A percentile compares a stretch with the other conserved stretches of the same genome.
Conservation (phyloP, 2,329 filamentous ascomycete genomes). For the Biscogniauxia sp. region DNA sequence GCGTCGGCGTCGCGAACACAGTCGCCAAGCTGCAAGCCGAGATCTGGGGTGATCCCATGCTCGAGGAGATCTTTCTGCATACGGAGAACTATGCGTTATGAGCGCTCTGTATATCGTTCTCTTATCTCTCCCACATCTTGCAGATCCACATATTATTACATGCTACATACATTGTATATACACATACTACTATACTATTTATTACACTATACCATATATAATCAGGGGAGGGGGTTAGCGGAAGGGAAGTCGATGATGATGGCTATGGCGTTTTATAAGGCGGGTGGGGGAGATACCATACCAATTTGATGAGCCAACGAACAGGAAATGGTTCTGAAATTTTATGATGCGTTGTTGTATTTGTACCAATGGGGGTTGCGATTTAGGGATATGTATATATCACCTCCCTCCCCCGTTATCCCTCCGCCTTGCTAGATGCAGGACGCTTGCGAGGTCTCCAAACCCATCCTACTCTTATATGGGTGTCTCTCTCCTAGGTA, state of each 20-base stretch:
- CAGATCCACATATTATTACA: neutral
- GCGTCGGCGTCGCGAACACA: conserved; percentile 81
- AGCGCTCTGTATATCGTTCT: conserved; percentile 18
- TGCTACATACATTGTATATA: conserved; percentile 1
- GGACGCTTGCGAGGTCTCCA: too few species aligned
- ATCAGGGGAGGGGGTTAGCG: neutral
- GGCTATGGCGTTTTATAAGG: neutral
- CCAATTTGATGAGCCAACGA: too few species aligned
- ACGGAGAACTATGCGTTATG: conserved; percentile 92
- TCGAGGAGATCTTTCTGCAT: conserved; percentile 91
- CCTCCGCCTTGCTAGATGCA: too few species aligned
- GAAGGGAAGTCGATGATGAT: neutral
- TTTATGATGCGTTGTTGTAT: neutral
- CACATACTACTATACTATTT: neutral
- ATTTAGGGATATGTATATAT: too few species aligned
- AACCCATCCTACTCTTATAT: too few species aligned
- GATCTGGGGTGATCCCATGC: conserved; percentile 74
- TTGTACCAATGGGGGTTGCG: too few species aligned
- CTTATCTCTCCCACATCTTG: too few species aligned
- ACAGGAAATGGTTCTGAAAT: too few species aligned
- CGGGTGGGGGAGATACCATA: neutral
- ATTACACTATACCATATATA: neutral
- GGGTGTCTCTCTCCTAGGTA: too few species aligned
- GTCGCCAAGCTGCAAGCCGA: conserved; percentile 79
- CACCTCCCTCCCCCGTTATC: too few species aligned